Evolutionary conservation across 768 basidiomycete species (phyloP).

Genomic region (Pulveroboletus sp.): DNA sequence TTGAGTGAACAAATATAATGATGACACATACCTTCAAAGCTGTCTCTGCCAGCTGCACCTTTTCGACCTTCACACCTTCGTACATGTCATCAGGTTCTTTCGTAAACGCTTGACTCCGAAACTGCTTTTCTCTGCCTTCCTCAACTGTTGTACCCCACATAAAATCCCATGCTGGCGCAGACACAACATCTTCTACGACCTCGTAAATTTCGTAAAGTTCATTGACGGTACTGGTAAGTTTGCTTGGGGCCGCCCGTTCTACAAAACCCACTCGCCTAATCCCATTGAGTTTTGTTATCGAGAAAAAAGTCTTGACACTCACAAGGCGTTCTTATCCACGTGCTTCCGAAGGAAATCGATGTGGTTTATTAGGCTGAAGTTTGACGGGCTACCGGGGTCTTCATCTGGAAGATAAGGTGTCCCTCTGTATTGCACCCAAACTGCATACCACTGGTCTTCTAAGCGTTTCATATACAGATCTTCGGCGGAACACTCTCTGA

Average conservation of each 20-base stretch:
- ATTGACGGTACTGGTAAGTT: constrained; percentile 43
- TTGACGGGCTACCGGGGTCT: constrained; percentile 57
- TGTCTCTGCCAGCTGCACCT: constrained; percentile 56
- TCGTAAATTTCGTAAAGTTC: constrained; percentile 46
- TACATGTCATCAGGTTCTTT: constrained; percentile 34
- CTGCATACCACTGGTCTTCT: constrained; percentile 75
- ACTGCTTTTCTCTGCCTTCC: constrained; percentile 68
- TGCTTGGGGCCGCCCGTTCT: constrained; percentile 36
- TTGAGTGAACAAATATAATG: neutral
- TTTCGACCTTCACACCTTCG: constrained; percentile 29
- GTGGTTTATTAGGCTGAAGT: constrained; percentile 81
- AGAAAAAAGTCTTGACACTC: constrained; percentile 33
- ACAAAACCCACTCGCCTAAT: constrained; percentile 61
- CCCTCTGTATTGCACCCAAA: constrained; percentile 72
- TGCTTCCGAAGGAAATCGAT: constrained; percentile 75
- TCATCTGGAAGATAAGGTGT: constrained; percentile 66
- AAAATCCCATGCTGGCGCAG: constrained; percentile 60
- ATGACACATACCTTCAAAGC: constrained; percentile 57
- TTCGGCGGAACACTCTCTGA: constrained; percentile 59
- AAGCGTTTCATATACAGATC: constrained; percentile 75
- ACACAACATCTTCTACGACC: constrained; percentile 42
- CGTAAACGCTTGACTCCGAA: constrained; percentile 56
- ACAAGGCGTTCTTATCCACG: constrained; percentile 86
- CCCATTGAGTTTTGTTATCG: constrained; percentile 12
- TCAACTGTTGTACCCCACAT: constrained; percentile 70